Percentiles rank a stretch among this genome's conserved stretches.
These are phyloP conservation scores for Eragrostis nindensis DNA, from an alignment of 176 grass and related monocot species.

Conservation along the genomic window DNA sequence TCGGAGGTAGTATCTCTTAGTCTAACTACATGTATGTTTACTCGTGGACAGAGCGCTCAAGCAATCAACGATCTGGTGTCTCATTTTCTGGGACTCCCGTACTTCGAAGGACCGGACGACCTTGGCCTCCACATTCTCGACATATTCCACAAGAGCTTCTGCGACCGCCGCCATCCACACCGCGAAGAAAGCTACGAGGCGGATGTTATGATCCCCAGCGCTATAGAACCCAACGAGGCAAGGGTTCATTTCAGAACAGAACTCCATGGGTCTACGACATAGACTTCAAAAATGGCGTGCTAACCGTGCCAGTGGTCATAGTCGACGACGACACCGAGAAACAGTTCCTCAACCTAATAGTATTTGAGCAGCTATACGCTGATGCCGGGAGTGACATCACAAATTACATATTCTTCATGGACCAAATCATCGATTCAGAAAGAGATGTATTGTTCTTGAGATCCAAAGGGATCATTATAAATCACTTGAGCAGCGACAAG, in stretches of 20 bases:
- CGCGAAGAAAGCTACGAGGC: rapidly evolving
- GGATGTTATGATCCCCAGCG: neutral
- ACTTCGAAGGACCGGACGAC: too few species aligned
- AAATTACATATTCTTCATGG: slow-evolving; percentile 62
- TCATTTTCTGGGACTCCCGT: too few species aligned
- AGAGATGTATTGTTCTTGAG: slow-evolving; percentile 58
- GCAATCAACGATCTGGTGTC: too few species aligned
- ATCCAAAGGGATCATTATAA: slow-evolving; percentile 31
- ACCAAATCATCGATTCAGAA: slow-evolving; percentile 50
- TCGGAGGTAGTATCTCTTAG: too few species aligned
- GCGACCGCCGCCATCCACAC: neutral
- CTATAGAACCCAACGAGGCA: slow-evolving; percentile 52
- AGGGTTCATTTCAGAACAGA: slow-evolving; percentile 54
- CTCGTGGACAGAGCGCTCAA: too few species aligned
- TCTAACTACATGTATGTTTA: too few species aligned
- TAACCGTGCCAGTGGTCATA: slow-evolving; percentile 35
- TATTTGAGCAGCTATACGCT: slow-evolving; percentile 53
- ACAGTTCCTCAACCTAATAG: slow-evolving; percentile 65
- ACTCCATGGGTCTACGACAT: slow-evolving; percentile 29
- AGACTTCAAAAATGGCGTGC: slow-evolving; percentile 37
- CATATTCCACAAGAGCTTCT: neutral
- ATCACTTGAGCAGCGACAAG: slow-evolving; percentile 33
- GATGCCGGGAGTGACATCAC: slow-evolving; percentile 43
- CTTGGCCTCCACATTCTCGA: neutral
- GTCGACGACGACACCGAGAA: slow-evolving; percentile 46